These are phyloP conservation scores for Podospora pseudopauciseta DNA, from an alignment of 495 filamentous ascomycete species.

Conservation along the genomic window DNA sequence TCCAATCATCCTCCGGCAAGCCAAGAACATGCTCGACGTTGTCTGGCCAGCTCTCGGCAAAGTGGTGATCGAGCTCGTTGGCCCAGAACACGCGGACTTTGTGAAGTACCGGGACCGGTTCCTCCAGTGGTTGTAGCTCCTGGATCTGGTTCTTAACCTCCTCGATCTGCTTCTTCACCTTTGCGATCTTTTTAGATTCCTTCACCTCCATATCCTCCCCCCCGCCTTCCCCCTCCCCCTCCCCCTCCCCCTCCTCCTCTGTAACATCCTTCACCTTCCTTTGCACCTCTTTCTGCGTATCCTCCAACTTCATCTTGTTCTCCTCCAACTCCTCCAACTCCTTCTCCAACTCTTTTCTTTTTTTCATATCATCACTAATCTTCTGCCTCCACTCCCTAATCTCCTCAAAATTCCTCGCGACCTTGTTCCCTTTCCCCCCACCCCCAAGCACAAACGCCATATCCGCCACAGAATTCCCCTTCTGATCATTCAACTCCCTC, in stretches of 20 bases:
- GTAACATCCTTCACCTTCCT: too few relatives aligned
- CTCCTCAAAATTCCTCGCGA: conserved; percentile 34
- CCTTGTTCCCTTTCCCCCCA: conserved; percentile 43
- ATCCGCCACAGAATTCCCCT: conserved; percentile 83
- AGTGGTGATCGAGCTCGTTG: conserved; percentile 61
- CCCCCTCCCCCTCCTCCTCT: conserved; percentile 6
- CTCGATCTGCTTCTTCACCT: not conserved
- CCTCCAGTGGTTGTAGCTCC: not conserved
- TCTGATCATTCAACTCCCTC: conserved; percentile 73
- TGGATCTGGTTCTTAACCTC: not conserved
- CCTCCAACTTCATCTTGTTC: conserved; percentile 15
- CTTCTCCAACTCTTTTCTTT: conserved; percentile 30
- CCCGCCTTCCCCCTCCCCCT: conserved; percentile 12
- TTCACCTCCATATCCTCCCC: conserved; percentile 19
- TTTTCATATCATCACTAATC: not conserved
- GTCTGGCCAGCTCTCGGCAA: conserved; percentile 63
- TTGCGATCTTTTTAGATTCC: not conserved
- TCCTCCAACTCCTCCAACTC: conserved; percentile 20
- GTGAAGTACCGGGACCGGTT: conserved; percentile 29
- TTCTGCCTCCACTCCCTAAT: conserved; percentile 28
- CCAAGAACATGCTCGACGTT: conserved; percentile 58
- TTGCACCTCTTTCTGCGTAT: conserved; percentile 24
- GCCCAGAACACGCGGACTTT: conserved; percentile 61
- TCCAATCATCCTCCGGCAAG: conserved; percentile 37
- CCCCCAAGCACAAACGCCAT: conserved; percentile 70